Base-by-base conservation (phyloP, 2,329 filamentous ascomycete genomes). In the Colletotrichum lindemuthianum region DNA sequence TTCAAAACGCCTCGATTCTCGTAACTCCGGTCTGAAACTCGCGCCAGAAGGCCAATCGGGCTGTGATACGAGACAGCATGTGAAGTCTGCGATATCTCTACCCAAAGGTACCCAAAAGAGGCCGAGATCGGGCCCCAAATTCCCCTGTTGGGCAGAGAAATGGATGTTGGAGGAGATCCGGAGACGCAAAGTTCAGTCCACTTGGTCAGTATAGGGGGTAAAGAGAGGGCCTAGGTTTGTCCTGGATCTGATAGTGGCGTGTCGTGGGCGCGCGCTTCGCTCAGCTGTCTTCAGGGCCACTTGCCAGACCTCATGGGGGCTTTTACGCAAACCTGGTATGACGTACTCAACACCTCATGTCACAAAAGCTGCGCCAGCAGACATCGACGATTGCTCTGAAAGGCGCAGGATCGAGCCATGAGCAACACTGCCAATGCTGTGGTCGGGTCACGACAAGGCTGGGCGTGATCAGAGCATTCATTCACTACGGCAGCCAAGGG, bases 121-220 rank as follows among this genome's bases (percentile, higher is more conserved):
- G 41, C 36, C 41, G 36, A 48, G 33, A 48, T 15, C 32, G 36
- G 36, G 33, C 60, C 47, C 48, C n/a, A 8, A 33, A 16, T 5
- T n/a, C n/a, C 51, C 39, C 34, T 15, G 2, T 51, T 56, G 41
- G 45, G 32, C 12, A 48, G 40, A 61, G 58, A 61, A 43, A 65
- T 48, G 40, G 49, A 41, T 10, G n/a, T 48, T 44, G 37, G 13
- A 61, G 36, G 58, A 43, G 36, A 44, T 37, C 58, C 58, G 63
- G 63, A 65, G 58, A 63, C 61, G 51, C 63, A 40, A 52, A 53
- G 44, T 52, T 12, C 41, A 41, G 43, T 65, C 63, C 63, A 65
- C 63, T 47, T 32, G 41, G 34, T 39, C 32, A 24, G 58, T 32
- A 58, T n/a, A 55, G 58, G 47, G 40, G 49, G 52, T 12, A 24